Evolutionary conservation across 495 filamentous ascomycete genomes (phyloP), one percentile per base, ranked within the genome.

Genomic region (Rhizodiscina lignyota): DNA sequence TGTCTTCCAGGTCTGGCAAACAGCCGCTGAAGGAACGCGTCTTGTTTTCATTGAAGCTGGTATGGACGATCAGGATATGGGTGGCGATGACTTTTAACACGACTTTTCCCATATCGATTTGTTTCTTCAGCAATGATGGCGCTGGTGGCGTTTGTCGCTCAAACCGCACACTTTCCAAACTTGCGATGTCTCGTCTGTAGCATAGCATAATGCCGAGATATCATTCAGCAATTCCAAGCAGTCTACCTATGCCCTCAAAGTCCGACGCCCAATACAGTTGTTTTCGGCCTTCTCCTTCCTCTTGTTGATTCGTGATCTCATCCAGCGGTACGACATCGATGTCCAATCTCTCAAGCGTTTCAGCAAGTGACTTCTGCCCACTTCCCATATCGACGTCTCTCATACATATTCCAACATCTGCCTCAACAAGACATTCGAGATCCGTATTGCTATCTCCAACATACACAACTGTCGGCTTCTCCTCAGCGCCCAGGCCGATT

Each of bases 1-100:
- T 10, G 27, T 18, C 39, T 43, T 39, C 15, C 33, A 94, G 85
- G 74, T 94, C 42, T 96, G 89, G 89, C 91, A 94, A 75, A 85
- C 86, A 22, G 72, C 79, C 32, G 81, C 74, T 29, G 79, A 86
- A 42, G 84, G 84, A 8, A 82, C 79, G 4, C 71, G 85, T 35
- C 63, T 97, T 35, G 72, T 96, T 18, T 96, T 96, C 52, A 64
- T 81, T 36, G 71, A 74, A 30, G 62, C 63, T 29, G 57, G 48
- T 26, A 69, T 61, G 32, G 67, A 67, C 20, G 62, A 59, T 44
- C 66, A 60, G 40, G 67, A 73, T 36, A 72, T 74, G 61, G 68
- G 67, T 34, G 56, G 53, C 33, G 44, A 51, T 34, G 36, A 45
- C 11, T 32, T 32, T 32, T 32, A 32, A n/a, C n/a, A n/a, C n/a